Evolutionary conservation across 345 rosid genomes (phyloP), one percentile per base, ranked within the genome.

Genomic region (Lepidium didymum): DNA sequence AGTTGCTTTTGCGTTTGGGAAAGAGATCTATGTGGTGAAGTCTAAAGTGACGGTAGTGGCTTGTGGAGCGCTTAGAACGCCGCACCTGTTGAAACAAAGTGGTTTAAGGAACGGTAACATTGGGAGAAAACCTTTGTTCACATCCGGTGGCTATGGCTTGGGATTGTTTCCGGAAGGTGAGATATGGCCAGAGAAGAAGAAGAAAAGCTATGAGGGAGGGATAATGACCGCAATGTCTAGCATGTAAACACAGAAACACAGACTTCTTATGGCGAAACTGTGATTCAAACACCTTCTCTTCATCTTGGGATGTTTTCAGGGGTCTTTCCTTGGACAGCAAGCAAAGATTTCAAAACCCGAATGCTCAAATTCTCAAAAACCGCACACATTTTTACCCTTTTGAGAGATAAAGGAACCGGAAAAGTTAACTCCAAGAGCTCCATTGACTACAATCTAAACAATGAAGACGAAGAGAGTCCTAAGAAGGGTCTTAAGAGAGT

Each of bases 141-240:
- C 97, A 91, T 70, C 94, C 96, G 0, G 96, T 89, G 42, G 70
- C 89, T 35, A 89, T 91, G 94, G 89, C 87, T 7, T 91, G 97
- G 96, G 96, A 31, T 82, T 85, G 65, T 89, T 89, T 45, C 93
- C 91, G 0, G 55, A 72, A 0, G 85, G 80, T n/a, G 68, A 54
- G 7, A 70, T 18, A 40, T 86, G 85, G 84, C 85, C 82, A 0
- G 88, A 77, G 66, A 68, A 64, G 42, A 69, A 56, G 40, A 84
- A 89, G 62, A 84, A 68, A 70, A 84, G 94, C 81, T 89, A 85
- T 11, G 84, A 89, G 42, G 97, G 97, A 50, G 91, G 88, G 9
- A 91, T 85, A 57, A 85, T 91, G 94, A 91, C 97, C 5, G 84
- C 90, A 1, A 91, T 91, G 96, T 87, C 93, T 9, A 72, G 81